Conservation (phyloP, 371 early-diverging fungal genomes). For the Lichtheimia ornata region DNA sequence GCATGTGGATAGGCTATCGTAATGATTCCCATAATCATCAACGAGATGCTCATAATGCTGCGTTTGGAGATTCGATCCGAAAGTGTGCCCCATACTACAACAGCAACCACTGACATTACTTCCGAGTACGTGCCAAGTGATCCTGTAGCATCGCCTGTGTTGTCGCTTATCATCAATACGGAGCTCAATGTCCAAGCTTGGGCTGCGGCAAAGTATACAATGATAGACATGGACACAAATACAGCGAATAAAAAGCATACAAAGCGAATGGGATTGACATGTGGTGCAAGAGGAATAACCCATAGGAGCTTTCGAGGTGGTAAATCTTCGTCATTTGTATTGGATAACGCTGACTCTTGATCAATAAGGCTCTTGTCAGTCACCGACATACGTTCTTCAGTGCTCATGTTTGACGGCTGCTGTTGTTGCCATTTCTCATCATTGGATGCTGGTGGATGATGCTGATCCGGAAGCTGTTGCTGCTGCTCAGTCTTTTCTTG, state of each 20-base stretch:
- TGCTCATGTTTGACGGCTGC: too few species aligned
- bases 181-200: slow-evolving; percentile 32
- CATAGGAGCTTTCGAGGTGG: slow-evolving; percentile 26
- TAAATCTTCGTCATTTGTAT: too few species aligned
- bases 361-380: too few species aligned
- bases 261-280: slow-evolving; percentile 39
- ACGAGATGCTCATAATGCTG: slow-evolving; percentile 15
- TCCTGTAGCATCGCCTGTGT: slow-evolving; percentile 40
- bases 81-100: slow-evolving; percentile 33
- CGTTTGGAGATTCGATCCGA: slow-evolving; percentile 25
- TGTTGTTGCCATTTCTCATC: too few species aligned
- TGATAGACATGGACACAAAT: slow-evolving; percentile 27
- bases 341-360: too few species aligned
- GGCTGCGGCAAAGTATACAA: slow-evolving; percentile 36
- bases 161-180: slow-evolving; percentile 11
- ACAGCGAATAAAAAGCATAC: slow-evolving; percentile 35
- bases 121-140: slow-evolving; percentile 65
- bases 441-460: too few species aligned
- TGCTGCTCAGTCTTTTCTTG: too few species aligned
- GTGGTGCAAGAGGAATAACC: slow-evolving; percentile 32
- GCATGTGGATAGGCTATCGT: slow-evolving; percentile 51
- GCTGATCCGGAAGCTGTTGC: too few species aligned
- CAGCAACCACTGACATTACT: slow-evolving; percentile 42
- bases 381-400: too few species aligned
- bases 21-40: slow-evolving; percentile 54